Percentiles rank a stretch among this genome's conserved stretches.
phyloP scores from a whole-genome alignment of 2,329 filamentous ascomycete species.

The Microdochium trichocladiopsis region DNA sequence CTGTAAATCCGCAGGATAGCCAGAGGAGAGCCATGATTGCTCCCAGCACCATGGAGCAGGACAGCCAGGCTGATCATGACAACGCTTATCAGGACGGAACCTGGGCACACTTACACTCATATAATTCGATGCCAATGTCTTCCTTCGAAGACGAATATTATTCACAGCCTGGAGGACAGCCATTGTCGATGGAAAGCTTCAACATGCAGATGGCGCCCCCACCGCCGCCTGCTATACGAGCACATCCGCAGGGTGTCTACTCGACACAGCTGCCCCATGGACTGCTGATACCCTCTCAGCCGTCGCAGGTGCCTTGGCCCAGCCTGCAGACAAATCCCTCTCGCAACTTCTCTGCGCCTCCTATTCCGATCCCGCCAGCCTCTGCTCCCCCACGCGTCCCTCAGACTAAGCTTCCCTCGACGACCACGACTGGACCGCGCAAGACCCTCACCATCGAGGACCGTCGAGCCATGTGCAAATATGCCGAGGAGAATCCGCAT shows the following conservation, averaged over 20 bases:
- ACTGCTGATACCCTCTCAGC: constrained; percentile 60
- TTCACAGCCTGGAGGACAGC: constrained; percentile 39
- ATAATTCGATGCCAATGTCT: constrained; percentile 63
- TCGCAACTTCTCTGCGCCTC: constrained; percentile 51
- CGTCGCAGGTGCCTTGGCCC: constrained; percentile 52
- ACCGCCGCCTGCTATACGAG: constrained; percentile 43
- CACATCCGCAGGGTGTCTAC: constrained; percentile 16
- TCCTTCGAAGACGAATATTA: constrained; percentile 63
- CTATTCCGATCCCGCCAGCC: constrained; percentile 51
- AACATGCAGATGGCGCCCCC: constrained; percentile 47
- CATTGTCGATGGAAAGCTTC: constrained; percentile 42
- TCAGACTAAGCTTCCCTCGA: constrained; percentile 39
- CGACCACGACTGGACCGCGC: constrained; percentile 59
- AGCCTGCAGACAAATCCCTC: constrained; percentile 71
- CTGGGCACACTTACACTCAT: constrained; percentile 53
- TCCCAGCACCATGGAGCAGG: constrained; percentile 36
- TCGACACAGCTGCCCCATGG: constrained; percentile 51
- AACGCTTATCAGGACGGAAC: constrained; percentile 34
- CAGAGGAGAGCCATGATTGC: neutral
- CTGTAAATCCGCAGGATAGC: too few relatives aligned
- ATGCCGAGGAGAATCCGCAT: constrained; percentile 81
- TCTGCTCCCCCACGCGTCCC: constrained; percentile 42
- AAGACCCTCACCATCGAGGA: constrained; percentile 90
- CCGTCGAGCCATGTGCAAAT: constrained; percentile 87
- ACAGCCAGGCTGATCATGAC: constrained; percentile 36